phyloP scores from a whole-genome alignment of 176 grass and related monocot species.

The Puccinellia tenuiflora region DNA sequence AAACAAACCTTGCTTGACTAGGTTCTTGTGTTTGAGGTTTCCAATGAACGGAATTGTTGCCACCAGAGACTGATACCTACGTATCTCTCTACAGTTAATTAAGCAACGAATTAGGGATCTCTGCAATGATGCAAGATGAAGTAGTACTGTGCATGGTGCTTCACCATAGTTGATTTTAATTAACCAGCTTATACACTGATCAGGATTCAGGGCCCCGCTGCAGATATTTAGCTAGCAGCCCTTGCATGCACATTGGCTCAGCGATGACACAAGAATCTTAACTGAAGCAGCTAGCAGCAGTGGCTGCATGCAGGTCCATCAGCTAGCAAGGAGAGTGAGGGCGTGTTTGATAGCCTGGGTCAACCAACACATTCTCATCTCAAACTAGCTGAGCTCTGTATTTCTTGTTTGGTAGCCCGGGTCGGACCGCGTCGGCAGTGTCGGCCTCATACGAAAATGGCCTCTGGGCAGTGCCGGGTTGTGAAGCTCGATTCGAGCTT shows the following conservation, averaged over 20 bases:
- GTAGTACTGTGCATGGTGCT: neutral
- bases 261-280: constrained; percentile 41
- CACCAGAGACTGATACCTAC: neutral
- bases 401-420: no score
- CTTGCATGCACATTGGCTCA: constrained; percentile 12
- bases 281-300: constrained; percentile 27
- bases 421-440: no score
- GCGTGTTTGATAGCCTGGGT: no score
- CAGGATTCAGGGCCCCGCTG: neutral
- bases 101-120: neutral
- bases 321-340: neutral
- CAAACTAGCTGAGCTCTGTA: no score
- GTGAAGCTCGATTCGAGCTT: no score
- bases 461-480: no score
- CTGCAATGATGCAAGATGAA: neutral
- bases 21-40: constrained; percentile 31
- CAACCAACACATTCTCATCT: no score
- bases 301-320: constrained; percentile 12
- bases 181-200: neutral
- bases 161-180: constrained; percentile 5
- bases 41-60: constrained; percentile 34
- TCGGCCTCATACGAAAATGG: no score
- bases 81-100: neutral
- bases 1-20: constrained; percentile 27
- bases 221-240: neutral